These are phyloP conservation scores for Suillus sp. DNA, from an alignment of 768 basidiomycete genomes.

Conservation along the genomic window DNA sequence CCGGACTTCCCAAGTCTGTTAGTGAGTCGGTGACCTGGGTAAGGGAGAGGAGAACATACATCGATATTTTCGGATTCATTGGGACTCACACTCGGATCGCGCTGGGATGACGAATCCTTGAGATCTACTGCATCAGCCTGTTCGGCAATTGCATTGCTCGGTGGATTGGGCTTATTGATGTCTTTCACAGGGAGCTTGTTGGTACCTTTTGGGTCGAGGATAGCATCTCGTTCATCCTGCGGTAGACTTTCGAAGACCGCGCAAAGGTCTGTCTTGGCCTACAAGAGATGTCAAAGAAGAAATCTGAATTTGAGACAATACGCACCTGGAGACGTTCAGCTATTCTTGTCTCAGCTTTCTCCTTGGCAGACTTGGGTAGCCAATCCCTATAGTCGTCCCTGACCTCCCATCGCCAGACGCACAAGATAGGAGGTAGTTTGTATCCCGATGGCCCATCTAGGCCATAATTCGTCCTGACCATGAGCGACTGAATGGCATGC, in stretches of 20 bases:
- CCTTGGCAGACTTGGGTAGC: conserved; percentile 65
- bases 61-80: conserved; percentile 42
- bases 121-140: conserved; percentile 23
- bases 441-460: conserved; percentile 52
- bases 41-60: conserved; percentile 29
- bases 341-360: conserved; percentile 61
- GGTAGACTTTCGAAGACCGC: conserved; percentile 58
- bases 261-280: conserved; percentile 64
- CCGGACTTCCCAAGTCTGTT: conserved; percentile 21
- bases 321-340: conserved; percentile 68
- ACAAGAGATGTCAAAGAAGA: conserved; percentile 1
- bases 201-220: conserved; percentile 55
- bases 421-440: conserved; percentile 63
- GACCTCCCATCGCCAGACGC: conserved; percentile 88
- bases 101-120: conserved; percentile 29
- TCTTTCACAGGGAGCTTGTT: conserved; percentile 37
- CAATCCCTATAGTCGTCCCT: conserved; percentile 57
- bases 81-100: conserved; percentile 23
- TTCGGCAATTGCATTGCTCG: conserved; percentile 6
- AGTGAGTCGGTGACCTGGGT: neutral
- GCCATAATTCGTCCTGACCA: conserved; percentile 81
- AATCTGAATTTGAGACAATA: conserved; percentile 10
- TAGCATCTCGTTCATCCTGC: conserved; percentile 53
- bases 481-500: conserved; percentile 59
- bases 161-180: conserved; percentile 28